Percentiles rank a stretch among this genome's conserved stretches.
phyloP scores from a whole-genome alignment of 1,284 basidiomycete species.

The Gomphus bonarii region DNA sequence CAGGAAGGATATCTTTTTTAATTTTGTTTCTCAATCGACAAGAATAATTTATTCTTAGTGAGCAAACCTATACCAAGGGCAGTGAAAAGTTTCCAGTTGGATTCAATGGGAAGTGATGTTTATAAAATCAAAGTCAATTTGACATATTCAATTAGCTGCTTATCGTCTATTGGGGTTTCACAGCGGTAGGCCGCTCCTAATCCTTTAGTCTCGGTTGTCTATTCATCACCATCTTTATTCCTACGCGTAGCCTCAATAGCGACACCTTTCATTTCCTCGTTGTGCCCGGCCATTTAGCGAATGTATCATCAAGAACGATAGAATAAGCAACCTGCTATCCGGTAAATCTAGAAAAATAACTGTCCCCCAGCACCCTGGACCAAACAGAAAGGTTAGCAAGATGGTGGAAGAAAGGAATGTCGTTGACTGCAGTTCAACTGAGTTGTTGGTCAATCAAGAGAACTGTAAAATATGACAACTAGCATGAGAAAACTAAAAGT shows the following conservation, averaged over 20 bases:
- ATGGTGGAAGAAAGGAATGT: no score
- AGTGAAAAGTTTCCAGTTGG: conserved; percentile 32
- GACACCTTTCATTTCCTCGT: conserved; percentile 3
- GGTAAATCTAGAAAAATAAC: not conserved
- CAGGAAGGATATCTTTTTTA: conserved; percentile 26
- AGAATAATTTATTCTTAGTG: conserved; percentile 26
- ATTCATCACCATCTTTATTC: not conserved
- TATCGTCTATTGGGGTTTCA: not conserved
- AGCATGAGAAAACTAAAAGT: no score
- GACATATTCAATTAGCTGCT: no score
- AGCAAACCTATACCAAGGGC: conserved; percentile 28
- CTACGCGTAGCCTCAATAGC: not conserved
- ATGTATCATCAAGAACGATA: conserved; percentile 4
- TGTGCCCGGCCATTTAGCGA: not conserved
- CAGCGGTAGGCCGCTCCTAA: conserved; percentile 4
- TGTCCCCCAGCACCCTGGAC: no score
- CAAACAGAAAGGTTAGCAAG: no score
- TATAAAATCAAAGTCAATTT: not conserved
- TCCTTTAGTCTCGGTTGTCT: conserved; percentile 1
- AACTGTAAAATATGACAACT: no score
- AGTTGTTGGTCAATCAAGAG: no score
- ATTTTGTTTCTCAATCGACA: conserved; percentile 26
- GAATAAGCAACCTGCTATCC: not conserved
- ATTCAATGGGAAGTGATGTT: conserved; percentile 31
- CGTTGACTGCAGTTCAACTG: no score